Evolutionary conservation across 1,139 yeast species (phyloP), one percentile per base, ranked within the genome.

Genomic region (Pichia sp.): DNA sequence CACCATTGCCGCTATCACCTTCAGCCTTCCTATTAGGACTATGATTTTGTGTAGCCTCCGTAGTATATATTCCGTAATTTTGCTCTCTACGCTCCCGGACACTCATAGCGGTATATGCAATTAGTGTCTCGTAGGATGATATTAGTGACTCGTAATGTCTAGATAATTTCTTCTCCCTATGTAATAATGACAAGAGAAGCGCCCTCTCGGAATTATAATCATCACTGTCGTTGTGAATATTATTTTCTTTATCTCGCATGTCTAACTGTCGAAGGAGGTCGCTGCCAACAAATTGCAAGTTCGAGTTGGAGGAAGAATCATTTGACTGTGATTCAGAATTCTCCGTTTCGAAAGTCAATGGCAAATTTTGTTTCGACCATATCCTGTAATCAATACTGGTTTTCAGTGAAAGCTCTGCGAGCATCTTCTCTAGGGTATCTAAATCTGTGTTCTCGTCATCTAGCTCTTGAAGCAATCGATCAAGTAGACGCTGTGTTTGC

Each of bases 101-200:
- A 12, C 44, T 16, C 20, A 41, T 4, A 14, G 50, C 49, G 2
- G 57, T 55, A 33, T 48, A 53, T 4, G 49, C 43, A 14, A 59
- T 27, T 17, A 59, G 45, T 5, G 54, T 44, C 41, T 54, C 51
- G 41, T 58, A 58, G 12, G 55, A 44, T 7, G 50, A n/a, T 12
- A 67, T 45, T 2, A 65, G 31, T 0, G 49, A 44, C 53, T 68
- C 71, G 46, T 60, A 65, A 31, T 58, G 61, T 9, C 55, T 34
- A 6, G 63, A 49, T 10, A 68, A 30, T 36, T 58, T 67, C 43
- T 62, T 65, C 42, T 68, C 67, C 48, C 64, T 61, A 31, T 67
- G 64, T 14, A 67, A 49, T 30, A 56, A 30, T 12, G 31, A 34
- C 6, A 49, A 17, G 6, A 53, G 48, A 16, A 38, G 14, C 8